Conservation (phyloP, 345 rosid genomes). For the Arabidopsis thaliana region TAIR10.1 NC_003070.9:29772501-29773000, state of each 20-base stretch:
- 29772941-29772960: constrained; percentile 58
- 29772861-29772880: constrained; percentile 57
- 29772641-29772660: not conserved
- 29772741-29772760: constrained; percentile 48
- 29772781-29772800: constrained; percentile 50
- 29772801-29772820: constrained; percentile 54
- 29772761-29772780: constrained; percentile 46
- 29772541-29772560: not conserved
- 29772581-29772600: not conserved
- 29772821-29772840: constrained; percentile 67
- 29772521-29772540: not conserved
- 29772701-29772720: constrained; percentile 1
- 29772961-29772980: constrained; percentile 47
- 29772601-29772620: not conserved
- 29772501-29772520: not conserved
- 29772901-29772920: constrained; percentile 24
- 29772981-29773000: constrained; percentile 64
- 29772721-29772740: constrained; percentile 40
- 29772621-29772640: not conserved
- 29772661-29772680: not conserved
- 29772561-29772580: not conserved
- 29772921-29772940: constrained; percentile 52
- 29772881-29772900: constrained; percentile 52
- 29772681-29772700: not conserved
- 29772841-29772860: constrained; percentile 59